Percentiles rank a stretch among this genome's conserved stretches.
These are phyloP conservation scores for Thymus quinquecostatus DNA, from an alignment of 257 asterid species.

Conservation along the genomic window DNA sequence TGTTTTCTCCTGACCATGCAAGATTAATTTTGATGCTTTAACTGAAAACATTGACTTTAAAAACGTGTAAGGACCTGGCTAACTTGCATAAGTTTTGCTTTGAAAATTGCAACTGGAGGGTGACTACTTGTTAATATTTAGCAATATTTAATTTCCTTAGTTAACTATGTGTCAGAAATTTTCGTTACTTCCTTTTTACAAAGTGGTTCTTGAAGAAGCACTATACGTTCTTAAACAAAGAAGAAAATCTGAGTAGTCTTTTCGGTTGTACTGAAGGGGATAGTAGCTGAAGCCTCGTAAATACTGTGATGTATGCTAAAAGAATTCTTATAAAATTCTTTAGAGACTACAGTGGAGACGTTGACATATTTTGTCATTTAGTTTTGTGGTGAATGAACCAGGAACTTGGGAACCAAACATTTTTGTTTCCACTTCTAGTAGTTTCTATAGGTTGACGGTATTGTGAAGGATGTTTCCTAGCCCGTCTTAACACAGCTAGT, in stretches of 20 bases:
- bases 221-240: not conserved
- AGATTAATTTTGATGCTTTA: slow-evolving; percentile 19
- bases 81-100: slow-evolving; percentile 25
- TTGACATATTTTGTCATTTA: slow-evolving; percentile 14
- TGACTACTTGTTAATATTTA: not conserved
- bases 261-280: slow-evolving; percentile 2
- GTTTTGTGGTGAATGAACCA: not conserved
- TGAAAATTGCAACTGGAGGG: not conserved
- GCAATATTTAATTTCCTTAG: slow-evolving; percentile 12
- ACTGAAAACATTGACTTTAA: slow-evolving; percentile 13
- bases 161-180: slow-evolving; percentile 6
- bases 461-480: slow-evolving; percentile 7
- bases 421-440: slow-evolving; percentile 9
- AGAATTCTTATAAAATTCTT: not conserved
- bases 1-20: slow-evolving; percentile 17
- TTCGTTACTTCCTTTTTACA: slow-evolving; percentile 1
- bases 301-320: slow-evolving; percentile 1
- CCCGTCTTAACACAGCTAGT: not conserved
- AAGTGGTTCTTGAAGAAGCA: slow-evolving; percentile 24
- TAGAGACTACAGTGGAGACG: not conserved
- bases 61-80: slow-evolving; percentile 8
- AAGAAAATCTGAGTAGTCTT: no score
- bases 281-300: slow-evolving; percentile 5
- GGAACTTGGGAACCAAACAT: slow-evolving; percentile 20
- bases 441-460: slow-evolving; percentile 11